Conservation (phyloP, 768 basidiomycete genomes). For the Mycena latifolia region DNA sequence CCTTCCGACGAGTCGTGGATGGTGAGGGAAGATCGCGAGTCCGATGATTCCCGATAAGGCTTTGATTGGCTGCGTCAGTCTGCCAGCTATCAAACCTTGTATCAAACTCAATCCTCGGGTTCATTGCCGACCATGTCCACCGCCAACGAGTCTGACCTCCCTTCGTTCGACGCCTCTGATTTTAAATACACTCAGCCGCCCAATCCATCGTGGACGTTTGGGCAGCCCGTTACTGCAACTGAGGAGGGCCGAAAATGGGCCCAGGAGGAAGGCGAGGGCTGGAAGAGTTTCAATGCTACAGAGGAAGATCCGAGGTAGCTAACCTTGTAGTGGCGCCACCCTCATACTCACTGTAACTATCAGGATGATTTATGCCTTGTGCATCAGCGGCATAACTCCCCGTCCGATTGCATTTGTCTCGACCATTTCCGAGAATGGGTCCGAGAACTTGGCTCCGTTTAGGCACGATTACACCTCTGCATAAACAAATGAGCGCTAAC, state of each 20-base stretch:
- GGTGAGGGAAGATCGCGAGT: too few relatives aligned
- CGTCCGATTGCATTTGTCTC: slow-evolving; percentile 83
- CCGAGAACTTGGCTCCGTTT: slow-evolving; percentile 73
- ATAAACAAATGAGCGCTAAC: not conserved
- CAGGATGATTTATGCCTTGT: slow-evolving; percentile 57
- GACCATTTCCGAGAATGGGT: slow-evolving; percentile 62
- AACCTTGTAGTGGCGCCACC: slow-evolving; percentile 12
- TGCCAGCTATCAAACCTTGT: too few relatives aligned
- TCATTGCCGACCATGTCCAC: slow-evolving; percentile 14
- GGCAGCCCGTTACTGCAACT: slow-evolving; percentile 47
- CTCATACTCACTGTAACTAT: not conserved
- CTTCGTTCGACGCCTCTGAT: slow-evolving; percentile 31
- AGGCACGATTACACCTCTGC: slow-evolving; percentile 44
- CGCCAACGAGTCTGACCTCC: slow-evolving; percentile 12
- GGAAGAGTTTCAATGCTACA: slow-evolving; percentile 52
- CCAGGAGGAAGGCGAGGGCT: slow-evolving; percentile 57
- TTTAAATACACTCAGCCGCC: slow-evolving; percentile 50
- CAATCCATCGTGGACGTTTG: slow-evolving; percentile 55
- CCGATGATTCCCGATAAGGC: too few relatives aligned
- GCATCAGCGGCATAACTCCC: slow-evolving; percentile 69
- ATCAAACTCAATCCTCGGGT: not conserved
- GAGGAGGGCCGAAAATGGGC: slow-evolving; percentile 54
- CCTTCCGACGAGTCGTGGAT: too few relatives aligned
- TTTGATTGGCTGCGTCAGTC: too few relatives aligned
- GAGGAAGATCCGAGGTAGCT: slow-evolving; percentile 49